Conservation (phyloP, 2,329 filamentous ascomycete genomes). For the Juglanconis juglandina region DNA sequence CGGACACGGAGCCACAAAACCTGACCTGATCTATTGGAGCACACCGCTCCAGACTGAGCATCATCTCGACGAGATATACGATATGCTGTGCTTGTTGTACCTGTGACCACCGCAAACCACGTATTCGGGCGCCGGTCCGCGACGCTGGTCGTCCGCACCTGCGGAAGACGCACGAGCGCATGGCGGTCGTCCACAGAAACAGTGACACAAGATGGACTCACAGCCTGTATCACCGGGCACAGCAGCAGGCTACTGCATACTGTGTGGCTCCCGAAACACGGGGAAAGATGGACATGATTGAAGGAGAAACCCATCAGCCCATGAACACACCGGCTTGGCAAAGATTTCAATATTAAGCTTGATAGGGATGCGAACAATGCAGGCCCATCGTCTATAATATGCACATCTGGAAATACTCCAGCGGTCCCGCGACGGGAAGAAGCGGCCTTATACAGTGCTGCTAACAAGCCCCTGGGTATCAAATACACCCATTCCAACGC, state of each 20-base stretch:
- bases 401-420: neutral
- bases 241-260: neutral
- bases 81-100: neutral
- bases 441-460: neutral
- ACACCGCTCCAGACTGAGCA: neutral
- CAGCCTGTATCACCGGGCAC: neutral
- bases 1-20: no score
- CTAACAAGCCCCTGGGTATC: neutral
- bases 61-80: neutral
- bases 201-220: neutral
- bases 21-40: no score
- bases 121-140: neutral
- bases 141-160: neutral
- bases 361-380: neutral
- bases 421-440: neutral
- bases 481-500: neutral
- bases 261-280: conserved; percentile 2
- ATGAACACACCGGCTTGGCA: neutral
- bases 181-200: neutral
- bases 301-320: neutral
- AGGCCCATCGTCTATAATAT: neutral
- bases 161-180: neutral
- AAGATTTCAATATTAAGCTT: neutral
- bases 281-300: neutral
- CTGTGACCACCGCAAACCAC: neutral